Evolutionary conservation across 805 yeast genomes (phyloP).

Genomic region (Wickerhamiella qilinensis): DNA sequence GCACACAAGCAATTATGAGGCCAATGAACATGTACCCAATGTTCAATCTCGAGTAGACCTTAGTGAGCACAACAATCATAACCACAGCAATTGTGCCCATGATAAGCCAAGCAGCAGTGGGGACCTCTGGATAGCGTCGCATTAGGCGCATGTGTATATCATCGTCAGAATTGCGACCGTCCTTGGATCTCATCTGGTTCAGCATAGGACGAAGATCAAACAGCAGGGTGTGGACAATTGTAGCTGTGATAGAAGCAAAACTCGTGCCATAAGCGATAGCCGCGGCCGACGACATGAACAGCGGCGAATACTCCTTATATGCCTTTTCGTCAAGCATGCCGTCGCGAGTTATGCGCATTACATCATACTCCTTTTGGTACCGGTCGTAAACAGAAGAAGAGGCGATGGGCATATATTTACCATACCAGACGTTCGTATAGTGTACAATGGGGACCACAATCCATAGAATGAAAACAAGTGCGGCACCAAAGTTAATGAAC

Average conservation of each 20-base stretch:
- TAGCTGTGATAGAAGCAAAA: slow-evolving; percentile 49
- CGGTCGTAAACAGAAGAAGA: slow-evolving; percentile 35
- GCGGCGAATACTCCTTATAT: slow-evolving; percentile 46
- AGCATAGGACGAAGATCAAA: slow-evolving; percentile 43
- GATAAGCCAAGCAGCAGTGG: slow-evolving; percentile 43
- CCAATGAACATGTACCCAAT: slow-evolving; percentile 29
- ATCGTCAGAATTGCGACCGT: slow-evolving; percentile 27
- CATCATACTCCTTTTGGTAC: slow-evolving; percentile 34
- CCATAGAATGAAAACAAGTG: slow-evolving; percentile 37
- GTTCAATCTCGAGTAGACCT: slow-evolving; percentile 30
- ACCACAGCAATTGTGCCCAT: slow-evolving; percentile 22
- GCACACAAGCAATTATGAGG: slow-evolving; percentile 35
- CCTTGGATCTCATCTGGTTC: slow-evolving; percentile 28
- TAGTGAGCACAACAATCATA: slow-evolving; percentile 4
- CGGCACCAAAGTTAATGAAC: slow-evolving; percentile 28
- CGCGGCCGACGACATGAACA: slow-evolving; percentile 42
- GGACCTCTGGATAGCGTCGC: slow-evolving; percentile 42
- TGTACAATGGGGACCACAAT: slow-evolving; percentile 37
- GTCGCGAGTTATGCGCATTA: slow-evolving; percentile 29
- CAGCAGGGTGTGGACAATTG: slow-evolving; percentile 38
- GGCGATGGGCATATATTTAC: slow-evolving; percentile 40
- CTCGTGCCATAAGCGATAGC: slow-evolving; percentile 44
- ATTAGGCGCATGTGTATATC: slow-evolving; percentile 43
- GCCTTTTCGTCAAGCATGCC: slow-evolving; percentile 29
- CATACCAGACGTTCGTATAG: slow-evolving; percentile 40